These are phyloP conservation scores for Phytophthora sp. DNA, from an alignment of 352 stramenopile species.

Conservation along the genomic window DNA sequence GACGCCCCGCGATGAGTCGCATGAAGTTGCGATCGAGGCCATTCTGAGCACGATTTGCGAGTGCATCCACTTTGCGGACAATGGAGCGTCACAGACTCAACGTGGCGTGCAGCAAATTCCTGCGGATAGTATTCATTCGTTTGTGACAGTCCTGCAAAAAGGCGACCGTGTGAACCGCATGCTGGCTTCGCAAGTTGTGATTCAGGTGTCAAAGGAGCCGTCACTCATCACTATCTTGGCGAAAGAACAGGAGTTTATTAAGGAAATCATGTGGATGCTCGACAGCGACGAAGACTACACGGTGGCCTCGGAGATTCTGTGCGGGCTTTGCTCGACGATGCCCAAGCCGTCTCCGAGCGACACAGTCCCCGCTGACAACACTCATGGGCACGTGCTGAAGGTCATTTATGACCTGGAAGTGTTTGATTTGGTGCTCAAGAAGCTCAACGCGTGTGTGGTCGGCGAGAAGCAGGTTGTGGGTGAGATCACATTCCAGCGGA, in stretches of 20 bases:
- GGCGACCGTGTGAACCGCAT: conserved; percentile 70
- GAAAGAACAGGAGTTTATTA: conserved; percentile 65
- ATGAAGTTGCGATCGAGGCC: conserved; percentile 72
- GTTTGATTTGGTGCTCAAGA: conserved; percentile 69
- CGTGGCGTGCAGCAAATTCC: conserved; percentile 64
- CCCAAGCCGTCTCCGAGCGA: conserved; percentile 33
- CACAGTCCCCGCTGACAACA: conserved; percentile 17
- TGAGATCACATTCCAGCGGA: conserved; percentile 83
- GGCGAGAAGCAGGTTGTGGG: conserved; percentile 72
- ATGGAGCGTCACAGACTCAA: conserved; percentile 33
- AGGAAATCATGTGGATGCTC: conserved; percentile 76
- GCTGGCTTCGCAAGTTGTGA: conserved; percentile 71
- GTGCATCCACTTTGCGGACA: conserved; percentile 68
- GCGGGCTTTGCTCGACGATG: conserved; percentile 63
- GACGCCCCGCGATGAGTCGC: conserved; percentile 51
- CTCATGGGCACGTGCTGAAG: conserved; percentile 56
- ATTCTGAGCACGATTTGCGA: conserved; percentile 81
- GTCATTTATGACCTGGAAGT: conserved; percentile 66
- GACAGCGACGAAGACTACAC: conserved; percentile 75
- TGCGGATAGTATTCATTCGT: conserved; percentile 56
- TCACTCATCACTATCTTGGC: conserved; percentile 59
- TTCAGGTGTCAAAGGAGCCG: conserved; percentile 67
- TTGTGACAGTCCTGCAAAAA: conserved; percentile 68
- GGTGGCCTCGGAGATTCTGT: conserved; percentile 78
- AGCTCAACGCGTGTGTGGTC: conserved; percentile 73